Evolutionary conservation across 345 rosid species (phyloP), one percentile per base, ranked within the genome.

Genomic region (Cochlearia excelsa): DNA sequence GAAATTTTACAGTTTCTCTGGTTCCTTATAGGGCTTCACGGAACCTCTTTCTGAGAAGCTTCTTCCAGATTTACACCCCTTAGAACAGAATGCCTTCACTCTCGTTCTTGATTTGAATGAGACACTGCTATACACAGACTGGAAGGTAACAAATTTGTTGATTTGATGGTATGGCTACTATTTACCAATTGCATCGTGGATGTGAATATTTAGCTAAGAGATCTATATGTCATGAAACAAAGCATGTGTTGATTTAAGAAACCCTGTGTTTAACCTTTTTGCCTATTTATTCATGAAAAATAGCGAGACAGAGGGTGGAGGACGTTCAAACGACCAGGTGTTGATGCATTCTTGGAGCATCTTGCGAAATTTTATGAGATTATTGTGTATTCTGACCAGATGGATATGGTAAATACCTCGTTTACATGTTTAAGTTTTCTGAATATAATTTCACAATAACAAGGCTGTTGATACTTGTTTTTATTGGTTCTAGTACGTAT

Each of bases 221-320:
- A 31, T 9, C 31, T 11, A 16, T 35, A 59, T 44, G 61, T 54
- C 38, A 23, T 0, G 16, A 26, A 53, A 57, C 33, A 47, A 55
- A 48, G 29, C 30, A 11, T 16, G 23, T 16, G 23, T 16, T 16
- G 23, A 16, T 16, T 16, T 16, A 16, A 16, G 23, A 16, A 9
- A 34, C 8, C 38, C 49, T 4, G 42, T 46, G 29, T 40, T 47
- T 34, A 31, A 9, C 42, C 66, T 46, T 57, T 7, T 33, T 45
- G 28, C 30, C n/a, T 45, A 48, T 63, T 27, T 1, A 26, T 7
- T 9, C 72, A 59, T 58, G 54, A 51, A 53, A 43, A 37, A 26
- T 66, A 92, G 97, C 92, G 99, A 41, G 99, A 90, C n/a, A 85
- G 90, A 78, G 99, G 99, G 54, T 94, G 99, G 99, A 75, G 95